phyloP scores from a whole-genome alignment of 805 yeast genomes.

The Soucietia sequanensis region DNA sequence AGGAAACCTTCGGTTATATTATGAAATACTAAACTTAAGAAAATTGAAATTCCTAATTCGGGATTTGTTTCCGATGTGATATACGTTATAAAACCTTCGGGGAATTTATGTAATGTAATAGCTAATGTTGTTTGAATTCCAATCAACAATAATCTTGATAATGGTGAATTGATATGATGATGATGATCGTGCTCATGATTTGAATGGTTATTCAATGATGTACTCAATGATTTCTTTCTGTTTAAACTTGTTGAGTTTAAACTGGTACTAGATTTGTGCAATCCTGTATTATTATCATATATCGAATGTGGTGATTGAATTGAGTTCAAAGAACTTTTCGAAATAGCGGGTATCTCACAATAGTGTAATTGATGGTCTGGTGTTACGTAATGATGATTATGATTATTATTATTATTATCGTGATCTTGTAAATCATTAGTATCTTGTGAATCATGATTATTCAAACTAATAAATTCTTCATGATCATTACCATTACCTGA shows the following conservation, averaged over 20 bases:
- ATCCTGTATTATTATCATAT: background rate
- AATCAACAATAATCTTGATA: conserved; percentile 75
- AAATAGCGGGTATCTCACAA: conserved; percentile 39
- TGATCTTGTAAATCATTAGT: background rate
- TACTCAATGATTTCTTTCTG: conserved; percentile 3
- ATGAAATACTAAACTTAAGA: conserved; percentile 82
- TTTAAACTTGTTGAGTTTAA: background rate
- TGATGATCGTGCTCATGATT: conserved; percentile 55
- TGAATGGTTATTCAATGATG: conserved; percentile 17
- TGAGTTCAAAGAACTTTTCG: too few species aligned
- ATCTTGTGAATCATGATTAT: conserved; percentile 2
- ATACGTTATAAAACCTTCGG: conserved; percentile 91
- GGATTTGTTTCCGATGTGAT: conserved; percentile 68
- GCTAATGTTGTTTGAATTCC: conserved; percentile 91
- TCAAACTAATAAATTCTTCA: too few species aligned
- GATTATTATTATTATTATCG: background rate
- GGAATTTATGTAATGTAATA: conserved; percentile 83
- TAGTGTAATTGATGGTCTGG: conserved; percentile 21
- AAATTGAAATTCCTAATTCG: conserved; percentile 72
- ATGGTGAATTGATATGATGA: conserved; percentile 76
- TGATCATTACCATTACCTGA: too few species aligned
- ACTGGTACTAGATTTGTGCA: background rate
- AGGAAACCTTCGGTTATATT: conserved; percentile 93
- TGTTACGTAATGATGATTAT: background rate
- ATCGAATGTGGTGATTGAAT: too few species aligned